Percentiles rank a stretch among this genome's conserved stretches.
These are phyloP conservation scores for Lophiotrema nucula DNA, from an alignment of 495 filamentous ascomycete genomes.

Conservation along the genomic window DNA sequence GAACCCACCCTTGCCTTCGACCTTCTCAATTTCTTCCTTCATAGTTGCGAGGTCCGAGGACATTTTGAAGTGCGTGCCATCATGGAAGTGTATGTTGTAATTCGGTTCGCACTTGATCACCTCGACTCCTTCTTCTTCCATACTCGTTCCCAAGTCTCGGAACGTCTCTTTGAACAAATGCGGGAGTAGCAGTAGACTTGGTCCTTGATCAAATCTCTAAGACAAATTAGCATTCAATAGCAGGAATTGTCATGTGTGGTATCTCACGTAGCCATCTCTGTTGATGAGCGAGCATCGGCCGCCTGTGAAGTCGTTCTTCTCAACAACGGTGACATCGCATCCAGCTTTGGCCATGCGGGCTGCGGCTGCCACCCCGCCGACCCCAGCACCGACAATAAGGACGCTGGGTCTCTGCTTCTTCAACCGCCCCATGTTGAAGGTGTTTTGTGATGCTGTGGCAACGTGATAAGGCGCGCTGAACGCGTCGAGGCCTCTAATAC, in stretches of 20 bases:
- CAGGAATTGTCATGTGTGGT: background rate
- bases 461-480: too few species aligned
- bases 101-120: conserved; percentile 69
- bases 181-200: conserved; percentile 66
- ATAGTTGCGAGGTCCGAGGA: conserved; percentile 60
- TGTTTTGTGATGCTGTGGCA: too few species aligned
- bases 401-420: background rate
- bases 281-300: conserved; percentile 62
- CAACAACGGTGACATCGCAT: conserved; percentile 62
- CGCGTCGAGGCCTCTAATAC: too few species aligned
- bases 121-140: conserved; percentile 58
- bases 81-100: conserved; percentile 66
- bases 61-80: conserved; percentile 57
- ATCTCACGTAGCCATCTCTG: conserved; percentile 51
- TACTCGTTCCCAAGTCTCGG: conserved; percentile 58
- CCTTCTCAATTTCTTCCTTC: conserved; percentile 65
- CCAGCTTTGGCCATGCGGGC: conserved; percentile 66
- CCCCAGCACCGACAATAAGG: conserved; percentile 56
- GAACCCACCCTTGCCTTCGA: conserved; percentile 65
- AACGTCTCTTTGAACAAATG: conserved; percentile 64
- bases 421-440: background rate
- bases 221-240: background rate
- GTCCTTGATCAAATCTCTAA: conserved; percentile 69
- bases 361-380: conserved; percentile 65
- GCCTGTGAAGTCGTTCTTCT: conserved; percentile 67